Evolutionary conservation across 345 rosid genomes (phyloP).

Genomic region (Brassica cretica): DNA sequence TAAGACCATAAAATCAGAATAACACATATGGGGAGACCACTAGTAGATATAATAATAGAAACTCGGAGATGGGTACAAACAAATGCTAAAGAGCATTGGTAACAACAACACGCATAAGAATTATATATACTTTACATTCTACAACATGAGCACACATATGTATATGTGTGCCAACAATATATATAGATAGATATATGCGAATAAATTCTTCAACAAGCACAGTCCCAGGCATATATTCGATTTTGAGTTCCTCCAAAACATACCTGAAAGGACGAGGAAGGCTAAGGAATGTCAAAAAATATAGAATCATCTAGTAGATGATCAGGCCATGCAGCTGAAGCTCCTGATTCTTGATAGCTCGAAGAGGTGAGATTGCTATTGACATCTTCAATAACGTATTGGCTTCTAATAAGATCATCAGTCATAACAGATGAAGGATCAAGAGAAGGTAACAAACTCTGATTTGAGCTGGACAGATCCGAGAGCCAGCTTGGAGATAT

Average conservation of each 20-base stretch:
- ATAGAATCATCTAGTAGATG: slow-evolving; percentile 38
- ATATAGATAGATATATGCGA: slow-evolving; percentile 15
- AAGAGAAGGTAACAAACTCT: slow-evolving; percentile 30
- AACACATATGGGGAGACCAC: too few species aligned
- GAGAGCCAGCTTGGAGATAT: slow-evolving; percentile 39
- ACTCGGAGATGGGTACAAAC: slow-evolving; percentile 21
- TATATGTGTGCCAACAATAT: slow-evolving; percentile 18
- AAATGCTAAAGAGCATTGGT: slow-evolving; percentile 20
- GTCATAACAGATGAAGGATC: slow-evolving; percentile 23
- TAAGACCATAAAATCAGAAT: too few species aligned
- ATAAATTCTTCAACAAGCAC: slow-evolving; percentile 25
- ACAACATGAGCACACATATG: slow-evolving; percentile 12
- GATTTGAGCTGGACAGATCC: slow-evolving; percentile 27
- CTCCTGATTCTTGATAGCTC: slow-evolving; percentile 37
- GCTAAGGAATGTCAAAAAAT: slow-evolving; percentile 36
- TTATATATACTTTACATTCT: slow-evolving; percentile 27
- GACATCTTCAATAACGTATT: slow-evolving; percentile 35
- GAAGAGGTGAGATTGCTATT: slow-evolving; percentile 33
- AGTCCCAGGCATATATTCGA: slow-evolving; percentile 20
- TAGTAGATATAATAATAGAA: background rate
- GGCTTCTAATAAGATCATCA: slow-evolving; percentile 28
- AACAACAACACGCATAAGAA: slow-evolving; percentile 12
- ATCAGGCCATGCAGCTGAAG: slow-evolving; percentile 42
- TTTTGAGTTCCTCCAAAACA: slow-evolving; percentile 14
- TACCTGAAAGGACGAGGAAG: slow-evolving; percentile 1